A percentile compares a stretch with the other conserved stretches of the same genome.
Evolutionary conservation across 2,329 filamentous ascomycete species (phyloP).

Genomic region (Colletotrichum echinochloae): DNA sequence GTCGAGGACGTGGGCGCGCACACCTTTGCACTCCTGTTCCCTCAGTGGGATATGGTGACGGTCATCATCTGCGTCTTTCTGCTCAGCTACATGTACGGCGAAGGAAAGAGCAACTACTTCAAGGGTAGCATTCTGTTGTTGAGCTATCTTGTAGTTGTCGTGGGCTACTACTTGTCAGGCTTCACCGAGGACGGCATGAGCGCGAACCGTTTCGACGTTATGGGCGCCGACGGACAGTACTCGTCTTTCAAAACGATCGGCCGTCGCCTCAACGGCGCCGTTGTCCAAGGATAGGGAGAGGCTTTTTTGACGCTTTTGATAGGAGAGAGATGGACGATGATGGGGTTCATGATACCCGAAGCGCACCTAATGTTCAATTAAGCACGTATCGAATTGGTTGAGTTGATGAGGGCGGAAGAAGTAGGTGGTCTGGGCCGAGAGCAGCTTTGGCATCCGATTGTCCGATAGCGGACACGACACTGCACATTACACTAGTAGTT

Average conservation of each 20-base stretch:
- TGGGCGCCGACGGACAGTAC: conserved; percentile 63
- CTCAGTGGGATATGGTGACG: conserved; percentile 99
- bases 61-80: conserved; percentile 97
- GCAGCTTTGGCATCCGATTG: background rate
- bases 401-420: conserved; percentile 8
- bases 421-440: background rate
- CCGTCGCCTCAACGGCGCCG: conserved; percentile 54
- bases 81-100: conserved; percentile 96
- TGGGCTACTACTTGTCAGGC: conserved; percentile 89
- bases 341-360: conserved; percentile 11
- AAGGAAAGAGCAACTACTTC: conserved; percentile 99
- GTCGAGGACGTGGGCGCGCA: conserved; percentile 62
- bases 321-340: background rate
- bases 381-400: conserved; percentile 11
- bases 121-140: conserved; percentile 96
- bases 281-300: conserved; percentile 43
- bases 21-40: conserved; percentile 91
- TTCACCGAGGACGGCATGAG: conserved; percentile 61
- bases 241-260: conserved; percentile 67
- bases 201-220: conserved; percentile 64
- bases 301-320: too few species aligned
- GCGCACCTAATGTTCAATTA: conserved; percentile 16
- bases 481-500: conserved; percentile 5
- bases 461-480: conserved; percentile 5
- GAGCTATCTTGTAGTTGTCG: conserved; percentile 90